Evolutionary conservation across 2,329 filamentous ascomycete species (phyloP), one percentile per base, ranked within the genome.

Genomic region (Aurifilum marmelostoma): DNA sequence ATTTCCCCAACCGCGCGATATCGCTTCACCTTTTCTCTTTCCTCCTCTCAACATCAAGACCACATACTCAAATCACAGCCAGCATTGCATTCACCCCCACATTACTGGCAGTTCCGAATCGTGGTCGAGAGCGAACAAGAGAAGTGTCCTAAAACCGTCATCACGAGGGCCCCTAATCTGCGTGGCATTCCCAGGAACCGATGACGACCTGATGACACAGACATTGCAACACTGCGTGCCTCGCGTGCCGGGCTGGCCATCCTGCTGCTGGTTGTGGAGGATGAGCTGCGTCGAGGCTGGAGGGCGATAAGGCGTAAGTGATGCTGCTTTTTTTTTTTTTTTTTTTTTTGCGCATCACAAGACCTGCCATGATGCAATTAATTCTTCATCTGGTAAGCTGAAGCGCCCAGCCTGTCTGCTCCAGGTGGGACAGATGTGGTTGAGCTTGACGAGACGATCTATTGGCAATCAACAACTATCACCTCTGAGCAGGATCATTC

Each of bases 151-250:
- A 89, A 89, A 89, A 89, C 87, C 87, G 88, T 89, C 80, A 83
- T 88, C 86, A 88, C 85, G 87, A 89, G 87, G 85, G 87, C 86
- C 87, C 85, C 85, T 84, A 63, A 47, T 79, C 75, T 77, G 85
- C 78, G 85, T 80, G 86, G 86, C 85, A 83, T 76, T 64, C 86
- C 70, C 87, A 89, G 88, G 87, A 89, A 87, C 83, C 85, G 87
- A 75, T 87, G 87, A 89, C 89, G 86, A 89, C 87, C 87, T 88
- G 84, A 88, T 75, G 72, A 66, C 66, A 67, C 65, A 63, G 58
- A 64, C 43, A 50, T 67, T 58, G 27, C 41, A n/a, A 43, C 34
- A 32, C 12, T 60, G 16, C 29, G 18, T 58, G 18, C 56, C n/a
- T 62, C n/a, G 34, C 12, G 37, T 16, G 59, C 37, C 43, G 34